Percentiles rank a stretch among this genome's conserved stretches.
phyloP scores from a whole-genome alignment of 2,329 filamentous ascomycete genomes.

The Fusarium pilosicola region DNA sequence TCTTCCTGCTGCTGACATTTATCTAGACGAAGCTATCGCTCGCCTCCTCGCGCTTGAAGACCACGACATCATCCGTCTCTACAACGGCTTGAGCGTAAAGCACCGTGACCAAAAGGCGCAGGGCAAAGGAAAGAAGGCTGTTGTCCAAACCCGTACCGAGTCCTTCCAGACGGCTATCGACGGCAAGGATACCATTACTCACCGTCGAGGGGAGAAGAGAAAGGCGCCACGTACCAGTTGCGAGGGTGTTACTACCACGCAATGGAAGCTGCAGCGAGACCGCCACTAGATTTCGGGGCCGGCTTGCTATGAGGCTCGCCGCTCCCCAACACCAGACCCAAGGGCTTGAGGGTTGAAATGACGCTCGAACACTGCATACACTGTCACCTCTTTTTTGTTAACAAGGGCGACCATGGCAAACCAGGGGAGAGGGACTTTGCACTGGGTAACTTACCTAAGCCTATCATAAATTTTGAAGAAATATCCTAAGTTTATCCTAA shows the following conservation, averaged over 20 bases:
- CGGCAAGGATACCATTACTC: neutral
- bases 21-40: neutral
- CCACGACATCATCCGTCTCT: fast-evolving
- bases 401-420: too few relatives aligned
- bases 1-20: neutral
- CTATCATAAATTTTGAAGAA: neutral
- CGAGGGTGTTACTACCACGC: too few relatives aligned
- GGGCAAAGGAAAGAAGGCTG: fast-evolving
- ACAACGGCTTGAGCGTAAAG: fast-evolving
- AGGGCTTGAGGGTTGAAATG: too few relatives aligned
- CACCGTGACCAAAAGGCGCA: fast-evolving
- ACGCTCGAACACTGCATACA: neutral
- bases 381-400: neutral
- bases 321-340: too few relatives aligned
- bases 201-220: neutral
- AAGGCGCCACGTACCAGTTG: too few relatives aligned
- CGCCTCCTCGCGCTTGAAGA: neutral
- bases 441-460: neutral
- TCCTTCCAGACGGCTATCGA: neutral
- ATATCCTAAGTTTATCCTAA: neutral
- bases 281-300: too few relatives aligned
- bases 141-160: fast-evolving
- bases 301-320: too few relatives aligned
- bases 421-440: too few relatives aligned
- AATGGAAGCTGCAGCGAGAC: too few relatives aligned